Evolutionary conservation across 768 basidiomycete species (phyloP), one percentile per base, ranked within the genome.

Genomic region (Leccinum ochraceum): DNA sequence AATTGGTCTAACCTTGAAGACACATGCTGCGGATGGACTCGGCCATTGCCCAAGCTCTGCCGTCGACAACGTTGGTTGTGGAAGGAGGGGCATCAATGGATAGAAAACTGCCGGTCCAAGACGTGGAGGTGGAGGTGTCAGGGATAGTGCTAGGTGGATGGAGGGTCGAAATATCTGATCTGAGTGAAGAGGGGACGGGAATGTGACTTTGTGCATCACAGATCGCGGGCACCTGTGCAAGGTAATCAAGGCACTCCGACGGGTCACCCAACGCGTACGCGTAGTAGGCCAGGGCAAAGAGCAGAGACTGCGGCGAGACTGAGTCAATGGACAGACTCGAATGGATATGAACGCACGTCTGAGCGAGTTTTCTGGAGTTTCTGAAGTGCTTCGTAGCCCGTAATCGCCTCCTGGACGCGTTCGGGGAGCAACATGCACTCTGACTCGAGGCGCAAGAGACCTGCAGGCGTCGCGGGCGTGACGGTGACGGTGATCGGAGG

Each of bases 11-110:
- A 92, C 94, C 94, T 80, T 89, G 83, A 26, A 95, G 75, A 72
- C 92, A 93, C 52, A 87, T 75, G 54, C 89, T 90, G 39, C 94
- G 83, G 60, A 95, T 75, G 3, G 86, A 81, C 69, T 95, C 92
- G 14, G 83, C 79, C 65, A 88, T 78, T 0, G 86, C 83, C 90
- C 90, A 94, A 26, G 81, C 83, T 67, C 83, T 81, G 16, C 88
- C 89, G 67, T 92, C 88, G 54, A 78, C 79, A 53, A 91, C 81
- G 61, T 89, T 86, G 4, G 83, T 75, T 26, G 78, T 66, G 6
- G 77, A 77, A 1, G 76, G 64, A 20, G 80, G 71, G 6, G 77
- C 64, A n/a, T 75, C 72, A 16, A 76, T 65, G 0, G 85, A 80
- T 3, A 77, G 66, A 57, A 83, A 78, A 56, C 82, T 86, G 16